Conservation (phyloP, 371 early-diverging fungal species). For the Mortierella sp. region DNA sequence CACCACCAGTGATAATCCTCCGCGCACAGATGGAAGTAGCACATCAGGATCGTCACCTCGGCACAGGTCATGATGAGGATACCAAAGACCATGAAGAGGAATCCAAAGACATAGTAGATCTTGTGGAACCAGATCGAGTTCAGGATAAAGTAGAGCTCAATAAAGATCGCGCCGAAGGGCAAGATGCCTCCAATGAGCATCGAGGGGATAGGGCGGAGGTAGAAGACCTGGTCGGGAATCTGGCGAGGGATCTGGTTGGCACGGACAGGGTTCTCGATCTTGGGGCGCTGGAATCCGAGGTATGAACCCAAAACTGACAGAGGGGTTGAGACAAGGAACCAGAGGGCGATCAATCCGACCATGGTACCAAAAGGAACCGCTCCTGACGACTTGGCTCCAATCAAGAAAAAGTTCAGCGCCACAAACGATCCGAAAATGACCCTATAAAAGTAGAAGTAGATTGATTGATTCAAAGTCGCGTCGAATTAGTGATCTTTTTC, state of each 20-base stretch:
- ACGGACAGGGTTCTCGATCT: constrained; percentile 88
- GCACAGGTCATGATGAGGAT: constrained; percentile 86
- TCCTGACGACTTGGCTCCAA: constrained; percentile 88
- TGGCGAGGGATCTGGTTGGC: constrained; percentile 96
- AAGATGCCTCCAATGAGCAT: constrained; percentile 88
- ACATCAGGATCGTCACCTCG: constrained; percentile 87
- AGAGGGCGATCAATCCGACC: constrained; percentile 86
- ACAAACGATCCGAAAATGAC: constrained; percentile 78
- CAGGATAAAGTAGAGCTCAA: constrained; percentile 90
- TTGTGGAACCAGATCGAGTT: constrained; percentile 87
- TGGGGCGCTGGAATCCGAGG: constrained; percentile 90
- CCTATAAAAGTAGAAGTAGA: constrained; percentile 29
- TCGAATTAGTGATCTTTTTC: too few species aligned
- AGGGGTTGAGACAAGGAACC: constrained; percentile 92
- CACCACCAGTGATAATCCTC: constrained; percentile 98
- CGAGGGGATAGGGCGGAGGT: constrained; percentile 80
- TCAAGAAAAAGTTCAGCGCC: constrained; percentile 92
- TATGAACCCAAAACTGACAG: constrained; percentile 93
- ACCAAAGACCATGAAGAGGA: constrained; percentile 86
- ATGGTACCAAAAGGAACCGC: constrained; percentile 96
- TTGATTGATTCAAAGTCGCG: neutral
- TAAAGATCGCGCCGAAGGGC: constrained; percentile 93
- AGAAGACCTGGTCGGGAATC: constrained; percentile 88
- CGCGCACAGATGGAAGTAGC: constrained; percentile 90
- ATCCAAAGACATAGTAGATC: constrained; percentile 92